Percentiles rank a stretch among this genome's conserved stretches.
These are phyloP conservation scores for Magnusiomyces tetraspermus DNA, from an alignment of 1,139 yeast species.

Conservation along the genomic window DNA sequence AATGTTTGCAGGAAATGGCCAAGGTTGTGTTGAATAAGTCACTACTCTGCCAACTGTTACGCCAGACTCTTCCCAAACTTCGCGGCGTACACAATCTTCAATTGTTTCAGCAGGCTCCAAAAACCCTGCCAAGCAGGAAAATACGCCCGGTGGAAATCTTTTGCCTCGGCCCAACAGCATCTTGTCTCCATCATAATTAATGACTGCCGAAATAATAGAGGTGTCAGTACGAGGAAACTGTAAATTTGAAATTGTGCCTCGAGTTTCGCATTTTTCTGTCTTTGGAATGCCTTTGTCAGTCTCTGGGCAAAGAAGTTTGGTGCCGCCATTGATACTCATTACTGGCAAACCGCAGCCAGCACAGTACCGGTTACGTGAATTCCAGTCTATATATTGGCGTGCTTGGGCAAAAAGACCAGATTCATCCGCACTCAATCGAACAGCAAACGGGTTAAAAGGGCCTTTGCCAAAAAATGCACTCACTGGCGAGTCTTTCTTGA, in stretches of 20 bases:
- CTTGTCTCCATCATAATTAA: conserved; percentile 51
- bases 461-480: conserved; percentile 31
- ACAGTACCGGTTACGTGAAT: conserved; percentile 62
- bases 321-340: conserved; percentile 72
- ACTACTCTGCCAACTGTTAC: conserved; percentile 51
- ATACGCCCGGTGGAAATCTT: conserved; percentile 44
- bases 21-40: conserved; percentile 71
- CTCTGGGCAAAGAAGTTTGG: conserved; percentile 56
- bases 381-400: conserved; percentile 81
- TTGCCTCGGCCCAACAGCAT: conserved; percentile 63
- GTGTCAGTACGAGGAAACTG: conserved; percentile 91
- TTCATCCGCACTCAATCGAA: conserved; percentile 27
- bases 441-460: conserved; percentile 21
- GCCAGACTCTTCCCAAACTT: conserved; percentile 95
- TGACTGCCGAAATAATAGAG: conserved; percentile 71
- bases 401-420: conserved; percentile 72
- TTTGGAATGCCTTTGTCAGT: conserved; percentile 24
- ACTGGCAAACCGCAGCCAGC: conserved; percentile 78
- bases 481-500: conserved; percentile 25
- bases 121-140: conserved; percentile 86
- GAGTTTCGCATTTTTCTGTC: conserved; percentile 32
- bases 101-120: conserved; percentile 92
- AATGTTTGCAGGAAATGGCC: conserved; percentile 92
- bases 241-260: conserved; percentile 38
- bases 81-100: conserved; percentile 80